phyloP scores from a whole-genome alignment of 805 yeast species.

The Clavispora carvajalis region DNA sequence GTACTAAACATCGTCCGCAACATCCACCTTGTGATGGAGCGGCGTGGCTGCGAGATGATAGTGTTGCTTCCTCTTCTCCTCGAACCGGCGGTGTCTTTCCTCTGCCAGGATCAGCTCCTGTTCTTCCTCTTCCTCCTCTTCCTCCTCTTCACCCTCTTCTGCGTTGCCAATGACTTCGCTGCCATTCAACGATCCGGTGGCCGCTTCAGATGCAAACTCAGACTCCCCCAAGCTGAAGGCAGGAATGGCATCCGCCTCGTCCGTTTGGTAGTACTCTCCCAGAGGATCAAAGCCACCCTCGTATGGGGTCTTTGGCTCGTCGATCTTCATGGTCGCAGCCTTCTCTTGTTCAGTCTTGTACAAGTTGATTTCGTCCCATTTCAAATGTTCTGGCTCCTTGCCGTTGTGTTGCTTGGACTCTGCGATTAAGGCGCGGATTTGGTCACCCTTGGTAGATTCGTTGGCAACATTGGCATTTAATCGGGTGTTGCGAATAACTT shows the following conservation, averaged over 20 bases:
- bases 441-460: slow-evolving; percentile 37
- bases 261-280: slow-evolving; percentile 72
- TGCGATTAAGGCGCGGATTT: slow-evolving; percentile 42
- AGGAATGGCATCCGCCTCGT: slow-evolving; percentile 42
- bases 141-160: slow-evolving; percentile 21
- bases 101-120: slow-evolving; percentile 44
- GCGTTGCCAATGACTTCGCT: slow-evolving; percentile 31
- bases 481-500: slow-evolving; percentile 75
- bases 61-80: slow-evolving; percentile 74
- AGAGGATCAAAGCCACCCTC: slow-evolving; percentile 83
- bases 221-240: slow-evolving; percentile 56
- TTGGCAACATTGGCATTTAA: slow-evolving; percentile 56
- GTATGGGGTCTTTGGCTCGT: slow-evolving; percentile 94
- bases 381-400: slow-evolving; percentile 38
- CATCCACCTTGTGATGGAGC: slow-evolving; percentile 28
- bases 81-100: slow-evolving; percentile 63
- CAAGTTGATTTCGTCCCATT: slow-evolving; percentile 84
- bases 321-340: slow-evolving; percentile 73
- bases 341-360: slow-evolving; percentile 68
- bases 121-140: slow-evolving; percentile 34
- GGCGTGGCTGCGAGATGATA: slow-evolving; percentile 57
- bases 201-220: slow-evolving; percentile 32
- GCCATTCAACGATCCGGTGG: slow-evolving; percentile 30
- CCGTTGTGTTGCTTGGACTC: slow-evolving; percentile 19
- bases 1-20: too few species aligned